Evolutionary conservation across 2,329 filamentous ascomycete species (phyloP), one percentile per base, ranked within the genome.

Genomic region (Xylaria sp.): DNA sequence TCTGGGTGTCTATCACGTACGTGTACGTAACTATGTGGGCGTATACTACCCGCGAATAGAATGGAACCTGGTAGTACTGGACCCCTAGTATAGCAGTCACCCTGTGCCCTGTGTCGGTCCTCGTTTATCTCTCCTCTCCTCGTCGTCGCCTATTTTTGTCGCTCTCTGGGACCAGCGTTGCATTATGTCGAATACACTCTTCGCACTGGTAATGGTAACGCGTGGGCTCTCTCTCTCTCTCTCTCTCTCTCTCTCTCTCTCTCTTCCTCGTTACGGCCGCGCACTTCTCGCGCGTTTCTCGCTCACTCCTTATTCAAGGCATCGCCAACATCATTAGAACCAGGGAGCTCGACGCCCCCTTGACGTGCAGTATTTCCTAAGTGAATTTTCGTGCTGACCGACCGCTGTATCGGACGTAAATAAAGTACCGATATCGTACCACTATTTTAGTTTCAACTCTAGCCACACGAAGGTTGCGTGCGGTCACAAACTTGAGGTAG

Each of bases 141-240:
- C 51, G 25, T 61, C 51, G 25, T 29, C 50, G 42, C n/a, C 36
- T 60, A 56, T 57, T 56, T 50, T 55, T 51, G 45, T 50, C 55
- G n/a, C 44, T 25, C 13, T 33, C 39, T n/a, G 36, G 39, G 49
- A 20, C 36, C 31, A 50, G 36, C 20, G 50, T 67, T 60, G 42
- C 61, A 57, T 60, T 53, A 51, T 45, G 51, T 61, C 44, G 51
- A 36, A 61, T 36, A 38, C 38, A 25, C 29, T 55, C 60, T 27
- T 25, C 10, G 13, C 44, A 20, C 29, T 50, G 27, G 25, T 6
- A 10, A 36, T 7, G 33, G 53, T 50, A 22, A 38, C 51, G 9
- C 29, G 27, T 42, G 13, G 45, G 54, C 6, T 54, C 15, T 44
- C 31, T 29, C 13, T n/a, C n/a, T n/a, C n/a, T n/a, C n/a, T n/a